phyloP scores from a whole-genome alignment of 768 basidiomycete species.

The Lentinula edodes region DNA sequence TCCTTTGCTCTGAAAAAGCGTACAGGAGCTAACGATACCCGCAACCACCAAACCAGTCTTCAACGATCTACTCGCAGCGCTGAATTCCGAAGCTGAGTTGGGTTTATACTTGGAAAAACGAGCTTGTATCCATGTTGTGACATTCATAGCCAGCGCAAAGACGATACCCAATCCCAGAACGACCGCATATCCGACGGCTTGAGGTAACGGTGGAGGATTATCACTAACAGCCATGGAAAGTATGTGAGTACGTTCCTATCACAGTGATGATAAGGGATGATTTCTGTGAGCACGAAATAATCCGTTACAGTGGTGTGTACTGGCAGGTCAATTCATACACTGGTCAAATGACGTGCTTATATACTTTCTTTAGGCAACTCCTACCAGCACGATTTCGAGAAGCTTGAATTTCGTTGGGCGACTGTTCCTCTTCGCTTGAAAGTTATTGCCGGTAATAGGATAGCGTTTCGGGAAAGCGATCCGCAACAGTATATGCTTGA shows the following conservation, averaged over 20 bases:
- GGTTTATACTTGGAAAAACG: slow-evolving; percentile 8
- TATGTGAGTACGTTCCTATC: no score
- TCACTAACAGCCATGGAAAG: no score
- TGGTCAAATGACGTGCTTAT: neutral
- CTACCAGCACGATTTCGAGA: no score
- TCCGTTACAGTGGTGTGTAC: neutral
- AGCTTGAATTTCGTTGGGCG: no score
- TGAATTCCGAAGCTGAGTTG: slow-evolving; percentile 12
- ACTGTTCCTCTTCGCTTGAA: no score
- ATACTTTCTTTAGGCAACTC: neutral
- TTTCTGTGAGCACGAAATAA: neutral
- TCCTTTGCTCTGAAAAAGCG: neutral
- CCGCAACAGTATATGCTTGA: no score
- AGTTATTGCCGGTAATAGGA: no score
- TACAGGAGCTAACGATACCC: slow-evolving; percentile 14
- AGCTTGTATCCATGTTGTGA: slow-evolving; percentile 8
- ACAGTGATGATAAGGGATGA: neutral
- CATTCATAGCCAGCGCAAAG: slow-evolving; percentile 11
- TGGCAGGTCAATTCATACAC: neutral
- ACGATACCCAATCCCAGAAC: slow-evolving; percentile 13
- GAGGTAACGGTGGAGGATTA: neutral
- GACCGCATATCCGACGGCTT: slow-evolving; percentile 12
- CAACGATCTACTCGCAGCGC: slow-evolving; percentile 17
- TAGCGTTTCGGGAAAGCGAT: no score
- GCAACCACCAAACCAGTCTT: slow-evolving; percentile 18